Percentiles rank a stretch among this genome's conserved stretches.
These are phyloP conservation scores for Calonectria crousiana DNA, from an alignment of 2,329 filamentous ascomycete species.

Conservation along the genomic window DNA sequence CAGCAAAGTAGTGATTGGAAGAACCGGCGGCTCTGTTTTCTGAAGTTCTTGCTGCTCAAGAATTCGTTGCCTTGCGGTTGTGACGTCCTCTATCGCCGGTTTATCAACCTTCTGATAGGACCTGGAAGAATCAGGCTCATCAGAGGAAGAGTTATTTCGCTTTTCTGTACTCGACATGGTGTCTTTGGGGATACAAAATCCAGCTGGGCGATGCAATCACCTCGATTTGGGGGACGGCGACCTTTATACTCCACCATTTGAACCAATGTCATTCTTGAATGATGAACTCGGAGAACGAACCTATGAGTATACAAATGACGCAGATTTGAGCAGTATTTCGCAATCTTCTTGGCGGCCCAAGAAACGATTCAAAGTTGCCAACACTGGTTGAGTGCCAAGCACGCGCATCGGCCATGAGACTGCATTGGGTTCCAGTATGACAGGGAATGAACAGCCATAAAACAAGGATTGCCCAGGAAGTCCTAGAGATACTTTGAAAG, in stretches of 20 bases:
- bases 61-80: slow-evolving; percentile 16
- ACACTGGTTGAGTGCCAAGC: background rate
- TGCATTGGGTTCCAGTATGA: background rate
- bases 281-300: too few species aligned
- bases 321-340: background rate
- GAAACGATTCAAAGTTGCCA: background rate
- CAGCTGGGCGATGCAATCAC: too few species aligned
- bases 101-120: background rate
- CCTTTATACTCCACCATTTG: background rate
- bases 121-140: background rate
- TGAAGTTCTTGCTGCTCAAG: slow-evolving; percentile 29
- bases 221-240: background rate
- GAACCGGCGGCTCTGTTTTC: slow-evolving; percentile 29
- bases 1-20: slow-evolving; percentile 25
- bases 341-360: background rate
- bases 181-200: background rate
- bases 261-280: background rate
- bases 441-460: background rate
- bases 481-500: background rate
- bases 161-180: background rate
- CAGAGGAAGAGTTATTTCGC: slow-evolving; percentile 9
- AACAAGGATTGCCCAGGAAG: background rate
- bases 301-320: background rate
- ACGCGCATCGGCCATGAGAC: background rate
- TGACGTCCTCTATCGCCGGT: slow-evolving; percentile 10